Percentiles rank a stretch among this genome's conserved stretches.
Evolutionary conservation across 2,329 filamentous ascomycete species (phyloP).

Genomic region (Clonostachys rhizophaga): DNA sequence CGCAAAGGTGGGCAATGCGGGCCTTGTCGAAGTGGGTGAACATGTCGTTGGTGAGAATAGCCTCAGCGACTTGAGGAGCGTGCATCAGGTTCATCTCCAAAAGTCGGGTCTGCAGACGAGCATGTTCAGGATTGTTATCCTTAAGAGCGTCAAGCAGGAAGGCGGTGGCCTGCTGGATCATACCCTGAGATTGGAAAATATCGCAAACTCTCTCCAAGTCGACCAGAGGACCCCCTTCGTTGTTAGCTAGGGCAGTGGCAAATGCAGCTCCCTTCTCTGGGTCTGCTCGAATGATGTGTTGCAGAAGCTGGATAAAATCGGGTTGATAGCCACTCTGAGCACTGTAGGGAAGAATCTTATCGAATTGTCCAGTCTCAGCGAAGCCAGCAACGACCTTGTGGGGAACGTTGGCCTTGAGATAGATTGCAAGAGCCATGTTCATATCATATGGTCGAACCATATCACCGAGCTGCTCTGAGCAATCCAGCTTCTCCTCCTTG

Average conservation of each 20-base stretch:
- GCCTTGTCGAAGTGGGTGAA: conserved; percentile 95
- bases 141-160: conserved; percentile 95
- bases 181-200: conserved; percentile 95
- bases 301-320: conserved; percentile 89
- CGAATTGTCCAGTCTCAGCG: conserved; percentile 93
- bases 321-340: conserved; percentile 82
- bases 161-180: conserved; percentile 97
- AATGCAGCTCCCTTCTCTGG: conserved; percentile 95
- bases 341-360: conserved; percentile 91
- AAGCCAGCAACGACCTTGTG: conserved; percentile 95
- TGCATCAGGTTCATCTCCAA: conserved; percentile 98
- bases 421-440: conserved; percentile 81
- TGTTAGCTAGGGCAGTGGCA: conserved; percentile 84
- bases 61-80: conserved; percentile 94
- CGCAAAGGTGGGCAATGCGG: conserved; percentile 84
- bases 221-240: conserved; percentile 80
- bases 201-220: conserved; percentile 94
- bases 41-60: conserved; percentile 97
- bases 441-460: conserved; percentile 87
- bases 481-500: conserved; percentile 90
- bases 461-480: conserved; percentile 94
- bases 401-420: conserved; percentile 83
- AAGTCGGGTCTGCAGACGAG: conserved; percentile 85
- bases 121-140: conserved; percentile 92
- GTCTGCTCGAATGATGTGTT: conserved; percentile 88